Base-by-base conservation (phyloP, 1,139 yeast species). In the Scheffersomyces titani region DNA sequence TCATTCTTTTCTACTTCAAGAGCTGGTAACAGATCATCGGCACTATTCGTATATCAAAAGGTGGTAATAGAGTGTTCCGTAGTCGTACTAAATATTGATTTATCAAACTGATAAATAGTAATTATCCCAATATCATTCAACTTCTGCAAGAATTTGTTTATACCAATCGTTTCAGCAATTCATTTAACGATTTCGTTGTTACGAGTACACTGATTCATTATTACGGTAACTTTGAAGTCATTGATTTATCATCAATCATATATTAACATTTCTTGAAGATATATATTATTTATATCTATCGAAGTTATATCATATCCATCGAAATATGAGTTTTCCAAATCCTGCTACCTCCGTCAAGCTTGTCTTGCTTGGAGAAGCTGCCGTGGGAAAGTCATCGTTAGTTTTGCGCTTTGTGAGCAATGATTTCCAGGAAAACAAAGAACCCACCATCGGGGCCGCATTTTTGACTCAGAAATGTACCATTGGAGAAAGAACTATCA, bases 391-490 rank as follows among this genome's bases (percentile, higher is more conserved):
- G 68, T 92, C 97, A 1, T 91, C 97, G 3, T 82, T 94, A 47
- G 98, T 94, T 49, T 80, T 94, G 66, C 84, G 99, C 64, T 94
- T 94, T 73, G 98, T 94, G 44, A 88, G 94, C 64, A 92, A 94
- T 72, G 98, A 94, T 70, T 94, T 94, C 75, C 97, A 94, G 73
- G 98, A 93, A 72, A 94, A 94, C 73, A 93, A 93, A 73, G 89
- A 93, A 69, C 99, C 99, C 48, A 94, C 99, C 2, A 93, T 94
- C 65, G 99, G 99, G 16, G 99, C 99, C 5, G 99, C 98, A 1
- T 94, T 94, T 70, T 78, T 94, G 59, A 94, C 99, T 44, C 98
- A 94, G 72, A 88, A 96, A 70, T 96, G 98, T 70, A 88, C 93
- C 46, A 88, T 94, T 65, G 96, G 96, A 47, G 92, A 90, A 62